Conservation (phyloP, 495 filamentous ascomycete species). For the Bacidia gigantensis region DNA sequence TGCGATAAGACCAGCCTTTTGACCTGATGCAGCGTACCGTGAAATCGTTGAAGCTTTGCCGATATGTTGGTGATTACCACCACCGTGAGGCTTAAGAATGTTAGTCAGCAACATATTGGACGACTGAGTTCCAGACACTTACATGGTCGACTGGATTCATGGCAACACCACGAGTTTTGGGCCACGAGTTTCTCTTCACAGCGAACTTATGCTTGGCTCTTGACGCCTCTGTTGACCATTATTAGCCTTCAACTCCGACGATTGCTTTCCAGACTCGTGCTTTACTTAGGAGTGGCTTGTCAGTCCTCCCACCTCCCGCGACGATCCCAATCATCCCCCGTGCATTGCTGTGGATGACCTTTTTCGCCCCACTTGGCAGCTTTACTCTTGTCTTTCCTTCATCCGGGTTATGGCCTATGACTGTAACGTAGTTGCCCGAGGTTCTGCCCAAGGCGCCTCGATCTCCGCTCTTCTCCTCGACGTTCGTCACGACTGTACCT, state of each 20-base stretch:
- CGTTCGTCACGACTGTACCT: conserved; percentile 96
- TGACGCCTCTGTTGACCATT: conserved; percentile 59
- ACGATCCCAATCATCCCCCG: conserved; percentile 99
- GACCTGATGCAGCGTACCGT: conserved; percentile 90
- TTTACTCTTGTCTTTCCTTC: conserved; percentile 99
- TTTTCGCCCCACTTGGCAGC: conserved; percentile 97
- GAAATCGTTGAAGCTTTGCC: conserved; percentile 99
- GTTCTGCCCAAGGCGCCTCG: conserved; percentile 90
- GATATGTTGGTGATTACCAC: conserved; percentile 99
- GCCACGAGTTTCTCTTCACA: conserved; percentile 99
- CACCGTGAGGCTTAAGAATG: conserved; percentile 73
- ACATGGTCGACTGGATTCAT: conserved; percentile 99
- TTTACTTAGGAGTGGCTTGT: conserved; percentile 92
- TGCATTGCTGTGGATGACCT: conserved; percentile 80
- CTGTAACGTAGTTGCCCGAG: conserved; percentile 97
- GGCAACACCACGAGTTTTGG: conserved; percentile 99
- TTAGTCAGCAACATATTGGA: too few species aligned
- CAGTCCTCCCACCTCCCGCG: conserved; percentile 95
- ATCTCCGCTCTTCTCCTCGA: conserved; percentile 98
- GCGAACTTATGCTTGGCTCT: conserved; percentile 99
- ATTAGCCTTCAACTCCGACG: neutral
- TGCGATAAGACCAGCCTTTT: conserved; percentile 99
- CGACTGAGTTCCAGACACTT: too few species aligned
- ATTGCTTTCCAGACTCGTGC: neutral
- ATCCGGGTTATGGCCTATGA: conserved; percentile 97